These are phyloP conservation scores for Pyrenochaeta sp. DNA, from an alignment of 2,329 filamentous ascomycete species.

Conservation along the genomic window DNA sequence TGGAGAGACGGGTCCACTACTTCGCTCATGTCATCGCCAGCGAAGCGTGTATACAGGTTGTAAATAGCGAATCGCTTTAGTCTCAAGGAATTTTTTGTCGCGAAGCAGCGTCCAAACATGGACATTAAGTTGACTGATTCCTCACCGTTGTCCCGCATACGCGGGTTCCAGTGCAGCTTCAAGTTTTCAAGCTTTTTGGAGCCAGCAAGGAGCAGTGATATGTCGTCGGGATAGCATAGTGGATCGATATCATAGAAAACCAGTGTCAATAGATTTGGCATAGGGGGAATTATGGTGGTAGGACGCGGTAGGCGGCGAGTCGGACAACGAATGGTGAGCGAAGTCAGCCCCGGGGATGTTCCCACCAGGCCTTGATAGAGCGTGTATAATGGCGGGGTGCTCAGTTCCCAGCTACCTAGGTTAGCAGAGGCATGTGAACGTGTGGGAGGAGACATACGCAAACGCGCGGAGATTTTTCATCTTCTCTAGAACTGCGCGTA, in stretches of 20 bases:
- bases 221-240: conserved; percentile 69
- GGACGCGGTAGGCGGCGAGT: conserved; percentile 64
- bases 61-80: conserved; percentile 62
- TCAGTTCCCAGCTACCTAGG: conserved; percentile 64
- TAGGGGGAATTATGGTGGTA: conserved; percentile 62
- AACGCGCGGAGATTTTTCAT: conserved; percentile 65
- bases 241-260: conserved; percentile 68
- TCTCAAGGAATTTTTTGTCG: conserved; percentile 54
- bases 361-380: conserved; percentile 64
- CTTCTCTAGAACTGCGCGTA: conserved; percentile 66
- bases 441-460: conserved; percentile 46
- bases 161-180: conserved; percentile 66
- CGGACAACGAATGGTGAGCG: conserved; percentile 64
- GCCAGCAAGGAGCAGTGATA: conserved; percentile 62
- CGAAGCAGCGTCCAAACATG: conserved; percentile 64
- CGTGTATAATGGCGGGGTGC: conserved; percentile 66
- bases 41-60: conserved; percentile 65
- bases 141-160: conserved; percentile 67
- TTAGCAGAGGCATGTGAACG: conserved; percentile 18
- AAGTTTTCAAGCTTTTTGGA: conserved; percentile 63
- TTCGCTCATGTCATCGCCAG: conserved; percentile 53
- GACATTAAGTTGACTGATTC: conserved; percentile 62
- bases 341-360: conserved; percentile 56
- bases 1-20: conserved; percentile 52
- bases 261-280: conserved; percentile 62